Base-by-base conservation (phyloP, 2,329 filamentous ascomycete genomes). In the Pseudogymnoascus sp. region DNA sequence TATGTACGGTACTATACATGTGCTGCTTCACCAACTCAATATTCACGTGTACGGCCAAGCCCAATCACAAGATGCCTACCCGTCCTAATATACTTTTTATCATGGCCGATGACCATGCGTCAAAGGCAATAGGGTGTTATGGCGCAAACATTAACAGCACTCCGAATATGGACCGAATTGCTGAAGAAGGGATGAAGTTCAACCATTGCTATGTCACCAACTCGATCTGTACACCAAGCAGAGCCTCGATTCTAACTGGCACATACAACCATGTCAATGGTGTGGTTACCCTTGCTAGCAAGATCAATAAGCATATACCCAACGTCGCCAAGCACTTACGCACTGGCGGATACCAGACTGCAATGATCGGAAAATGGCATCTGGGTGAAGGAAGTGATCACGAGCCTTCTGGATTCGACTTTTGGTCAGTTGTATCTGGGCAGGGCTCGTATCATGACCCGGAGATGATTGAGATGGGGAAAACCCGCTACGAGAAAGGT, bases 131-230 rank as follows among this genome's bases (percentile, higher is more conserved):
- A 57, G 74, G 71, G 16, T 73, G 71, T 62, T 81, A 81, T 39
- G 78, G 78, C 2, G 77, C 78, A 1, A 77, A 75, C 4, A 80
- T 82, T 66, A 81, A 81, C 66, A 61, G 74, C 58, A 81, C 79
- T 1, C 79, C 79, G 6, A 77, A 81, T 64, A 70, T 82, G 18
- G 79, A 81, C 65, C 74, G 79, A 0, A 64, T 81, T 3, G 79
- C 78, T 0, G 70, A 67, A 0, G 78, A 81, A 62, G 79, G 79
- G 14, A 78, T 81, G 75, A 68, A 68, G 8, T 80, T 81, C 67
- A 76, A 80, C 64, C 78, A 81, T 64, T 81, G 78, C 67, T 81
- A 81, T 63, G 79, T 81, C 7, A 81, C 78, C 20, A 81, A 81
- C 66, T 75, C 72, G 18, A 81, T 81, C 59, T 81, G 79, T 65